A percentile compares a stretch with the other conserved stretches of the same genome.
phyloP scores from a whole-genome alignment of 2,329 filamentous ascomycete genomes.

The Beauveria bassiana region DNA sequence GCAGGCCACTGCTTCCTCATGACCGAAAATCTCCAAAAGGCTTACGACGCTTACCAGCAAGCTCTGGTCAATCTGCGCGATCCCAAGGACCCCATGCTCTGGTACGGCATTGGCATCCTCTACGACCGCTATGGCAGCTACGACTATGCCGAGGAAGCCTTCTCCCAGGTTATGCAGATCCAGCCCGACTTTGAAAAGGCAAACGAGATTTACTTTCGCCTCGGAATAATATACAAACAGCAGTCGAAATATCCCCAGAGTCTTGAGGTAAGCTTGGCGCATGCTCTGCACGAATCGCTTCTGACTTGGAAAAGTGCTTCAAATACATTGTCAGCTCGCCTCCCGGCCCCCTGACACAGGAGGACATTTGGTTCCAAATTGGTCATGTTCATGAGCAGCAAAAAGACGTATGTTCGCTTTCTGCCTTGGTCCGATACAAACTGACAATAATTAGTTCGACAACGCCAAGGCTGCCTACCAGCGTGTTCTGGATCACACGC shows the following conservation, averaged over 20 bases:
- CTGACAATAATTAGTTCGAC: conserved; percentile 61
- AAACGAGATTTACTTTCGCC: conserved; percentile 96
- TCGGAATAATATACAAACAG: conserved; percentile 99
- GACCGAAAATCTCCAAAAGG: conserved; percentile 97
- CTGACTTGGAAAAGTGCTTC: conserved; percentile 62
- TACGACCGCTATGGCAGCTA: conserved; percentile 95
- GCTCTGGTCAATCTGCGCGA: conserved; percentile 88
- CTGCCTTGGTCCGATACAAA: conserved; percentile 19
- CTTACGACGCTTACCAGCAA: conserved; percentile 93
- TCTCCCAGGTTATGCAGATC: conserved; percentile 98
- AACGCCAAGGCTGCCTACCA: conserved; percentile 87
- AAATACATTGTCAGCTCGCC: conserved; percentile 95
- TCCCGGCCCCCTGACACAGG: conserved; percentile 84
- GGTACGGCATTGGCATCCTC: conserved; percentile 97
- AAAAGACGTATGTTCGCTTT: conserved; percentile 71
- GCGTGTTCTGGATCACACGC: conserved; percentile 87
- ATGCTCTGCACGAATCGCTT: not conserved
- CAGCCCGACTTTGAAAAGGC: conserved; percentile 96
- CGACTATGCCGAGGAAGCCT: conserved; percentile 95
- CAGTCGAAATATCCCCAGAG: conserved; percentile 90
- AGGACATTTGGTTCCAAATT: conserved; percentile 99
- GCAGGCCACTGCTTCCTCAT: conserved; percentile 95
- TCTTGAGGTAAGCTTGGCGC: conserved; percentile 60
- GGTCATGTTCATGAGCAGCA: conserved; percentile 98
- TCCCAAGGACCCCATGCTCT: conserved; percentile 95